These are phyloP conservation scores for Gracilaria caudata DNA, from an alignment of 23 red algal species.

Conservation along the genomic window DNA sequence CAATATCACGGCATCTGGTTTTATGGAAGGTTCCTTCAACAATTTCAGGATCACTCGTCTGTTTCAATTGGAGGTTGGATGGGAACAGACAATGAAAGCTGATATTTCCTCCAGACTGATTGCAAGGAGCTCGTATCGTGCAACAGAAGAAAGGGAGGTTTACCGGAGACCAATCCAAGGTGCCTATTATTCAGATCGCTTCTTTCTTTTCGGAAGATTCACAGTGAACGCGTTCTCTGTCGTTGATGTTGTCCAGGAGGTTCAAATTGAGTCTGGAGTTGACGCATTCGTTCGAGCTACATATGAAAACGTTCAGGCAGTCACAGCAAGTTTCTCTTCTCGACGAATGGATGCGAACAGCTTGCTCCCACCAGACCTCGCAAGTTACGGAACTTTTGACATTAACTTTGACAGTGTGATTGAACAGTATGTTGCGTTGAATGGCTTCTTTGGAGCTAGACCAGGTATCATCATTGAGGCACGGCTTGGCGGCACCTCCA, in stretches of 20 bases:
- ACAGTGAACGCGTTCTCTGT: constrained; percentile 2
- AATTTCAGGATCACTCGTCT: constrained; percentile 22
- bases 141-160: constrained; percentile 11
- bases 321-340: constrained; percentile 23
- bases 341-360: neutral
- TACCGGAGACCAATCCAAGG: neutral
- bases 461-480: constrained; percentile 9
- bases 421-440: neutral
- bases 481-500: neutral
- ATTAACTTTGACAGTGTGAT: constrained; percentile 13
- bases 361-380: constrained; percentile 9
- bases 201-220: constrained; percentile 1
- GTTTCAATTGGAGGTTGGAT: constrained; percentile 22
- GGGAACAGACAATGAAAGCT: constrained; percentile 4
- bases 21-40: neutral
- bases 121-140: neutral
- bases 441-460: constrained; percentile 17
- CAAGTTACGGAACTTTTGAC: constrained; percentile 26
- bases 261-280: neutral
- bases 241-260: constrained; percentile 10
- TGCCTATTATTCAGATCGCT: neutral
- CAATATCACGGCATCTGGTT: neutral
- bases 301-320: constrained; percentile 8
- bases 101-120: constrained; percentile 1
- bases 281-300: neutral